Base-by-base conservation (phyloP, 2,329 filamentous ascomycete genomes). In the Daldinia sp. region DNA sequence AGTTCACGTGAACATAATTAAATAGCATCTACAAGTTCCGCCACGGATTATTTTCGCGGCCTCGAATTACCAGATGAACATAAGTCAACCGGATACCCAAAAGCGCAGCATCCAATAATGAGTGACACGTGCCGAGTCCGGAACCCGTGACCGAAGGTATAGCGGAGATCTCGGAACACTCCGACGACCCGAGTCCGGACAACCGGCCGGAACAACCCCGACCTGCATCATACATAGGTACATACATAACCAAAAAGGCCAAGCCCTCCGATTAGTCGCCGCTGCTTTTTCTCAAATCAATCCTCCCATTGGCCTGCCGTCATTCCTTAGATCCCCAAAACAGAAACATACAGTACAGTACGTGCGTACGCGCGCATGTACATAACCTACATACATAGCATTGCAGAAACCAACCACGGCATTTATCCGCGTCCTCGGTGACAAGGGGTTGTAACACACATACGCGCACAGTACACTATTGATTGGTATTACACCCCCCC, bases 391-490 rank as follows among this genome's bases (percentile, higher is more conserved):
- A 13, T 42, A 33, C 26, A 28, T 50, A 35, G 2, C 33, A 35
- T 50, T 35, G 56, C 30, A 60, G 41, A 35, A 54, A 13, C 35
- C 23, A 30, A 51, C 46, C n/a, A 33, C 46, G 46, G 46, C 46
- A 51, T 51, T 51, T 51, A 51, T 51, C 46, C 26, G 46, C 46
- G 26, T 51, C 15, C 46, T 51, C 46, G 46, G 46, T 50, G 46
- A 50, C 46, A 33, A 33, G 46, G 46, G 46, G 46, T 28, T 7
- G 28, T 33, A 18, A 26, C 13, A 50, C 26, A 37, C 12, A 39
- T 13, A 35, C 33, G 6, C 33, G 10, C 6, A 35, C 33, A 35
- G 33, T 35, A 35, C 33, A 10, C 33, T 6, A 9, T 35, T 23
- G 20, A 23, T 23, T 23, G n/a, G 26, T 50, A 50, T 30, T 50